Base-by-base conservation (phyloP, 176 grass and related monocot species). In the Cocos nucifera region DNA sequence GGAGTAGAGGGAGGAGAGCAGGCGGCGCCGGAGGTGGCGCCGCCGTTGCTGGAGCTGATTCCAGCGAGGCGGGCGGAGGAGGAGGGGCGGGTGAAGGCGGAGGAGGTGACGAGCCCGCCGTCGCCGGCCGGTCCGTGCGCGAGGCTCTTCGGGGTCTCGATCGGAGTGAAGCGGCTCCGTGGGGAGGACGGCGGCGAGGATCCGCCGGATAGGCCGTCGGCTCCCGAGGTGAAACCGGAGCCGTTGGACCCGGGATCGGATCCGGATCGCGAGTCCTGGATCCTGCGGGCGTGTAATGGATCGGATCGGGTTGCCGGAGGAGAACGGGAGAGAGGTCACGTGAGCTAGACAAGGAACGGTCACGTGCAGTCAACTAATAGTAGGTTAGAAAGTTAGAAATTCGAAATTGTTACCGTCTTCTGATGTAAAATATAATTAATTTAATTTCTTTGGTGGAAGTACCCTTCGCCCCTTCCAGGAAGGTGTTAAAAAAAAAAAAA, bases 91-190 rank as follows among this genome's bases (percentile, higher is more conserved):
- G 66, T 64, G 3, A 64, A 22, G 21, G 67, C 65, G 30, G 62
- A 12, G 9, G 58, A 66, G 17, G n/a, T 17, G 58, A 61, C 23
- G 58, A 59, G 57, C 12, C 54, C 21, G 1, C 23, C 19, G 4
- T 20, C 29, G 55, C 66, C 55, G 3, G 76, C 68, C 22, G 87
- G 74, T 0, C 56, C 63, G 23, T 51, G 74, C 59, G 66, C 89
- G 4, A 73, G 63, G 73, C 70, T 95, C 15, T 95, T 95, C 63
- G 85, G 81, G 29, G 85, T 95, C 71, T 82, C 84, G 18, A 87
- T 88, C 23, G 85, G 89, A 2, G 50, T 77, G 61, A 95, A 95
- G 56, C 57, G 89, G 48, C 51, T 55, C 69, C 74, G 75, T 0
- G 74, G 65, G 22, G 79, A 62, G 48, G 77, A 71, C 44, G 70